Evolutionary conservation across 345 rosid species (phyloP).

Genomic region (Linum lewisii): DNA sequence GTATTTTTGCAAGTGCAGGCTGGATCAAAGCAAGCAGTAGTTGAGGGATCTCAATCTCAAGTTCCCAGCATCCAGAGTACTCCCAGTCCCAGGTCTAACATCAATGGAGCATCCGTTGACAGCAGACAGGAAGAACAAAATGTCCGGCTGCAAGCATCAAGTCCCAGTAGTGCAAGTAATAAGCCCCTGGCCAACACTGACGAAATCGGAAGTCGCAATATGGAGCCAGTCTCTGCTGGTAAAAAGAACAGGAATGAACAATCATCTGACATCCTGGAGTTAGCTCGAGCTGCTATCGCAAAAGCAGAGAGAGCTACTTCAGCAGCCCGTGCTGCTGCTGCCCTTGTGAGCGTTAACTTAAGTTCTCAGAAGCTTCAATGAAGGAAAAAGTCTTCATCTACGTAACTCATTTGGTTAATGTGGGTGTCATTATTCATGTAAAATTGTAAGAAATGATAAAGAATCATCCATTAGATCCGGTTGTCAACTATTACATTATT

Average conservation of each 20-base stretch:
- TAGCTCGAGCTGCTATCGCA: slow-evolving; percentile 78
- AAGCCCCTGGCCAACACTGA: slow-evolving; percentile 10
- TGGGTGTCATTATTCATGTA: too few relatives aligned
- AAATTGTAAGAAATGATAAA: too few relatives aligned
- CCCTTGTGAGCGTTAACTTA: slow-evolving; percentile 48
- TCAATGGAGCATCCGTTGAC: slow-evolving; percentile 31
- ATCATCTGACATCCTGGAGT: slow-evolving; percentile 57
- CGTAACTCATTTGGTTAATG: too few relatives aligned
- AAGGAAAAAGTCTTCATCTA: too few relatives aligned
- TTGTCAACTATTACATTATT: too few relatives aligned
- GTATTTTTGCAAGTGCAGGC: slow-evolving; percentile 28
- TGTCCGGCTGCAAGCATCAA: slow-evolving; percentile 23
- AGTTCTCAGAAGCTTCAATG: slow-evolving; percentile 30
- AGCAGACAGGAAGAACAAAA: slow-evolving; percentile 20
- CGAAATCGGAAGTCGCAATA: slow-evolving; percentile 23
- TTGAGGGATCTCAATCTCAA: slow-evolving; percentile 28
- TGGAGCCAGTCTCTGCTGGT: slow-evolving; percentile 13
- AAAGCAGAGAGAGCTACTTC: slow-evolving; percentile 72
- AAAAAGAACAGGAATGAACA: slow-evolving; percentile 22
- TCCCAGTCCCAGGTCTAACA: slow-evolving; percentile 20
- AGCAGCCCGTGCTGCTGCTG: slow-evolving; percentile 84
- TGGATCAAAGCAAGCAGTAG: slow-evolving; percentile 56
- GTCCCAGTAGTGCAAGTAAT: slow-evolving; percentile 11
- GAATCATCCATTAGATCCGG: too few relatives aligned
- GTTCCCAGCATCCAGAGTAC: slow-evolving; percentile 26